A percentile compares a stretch with the other conserved stretches of the same genome.
These are phyloP conservation scores for Fusarium musae DNA, from an alignment of 2,329 filamentous ascomycete genomes.

Conservation along the genomic window DNA sequence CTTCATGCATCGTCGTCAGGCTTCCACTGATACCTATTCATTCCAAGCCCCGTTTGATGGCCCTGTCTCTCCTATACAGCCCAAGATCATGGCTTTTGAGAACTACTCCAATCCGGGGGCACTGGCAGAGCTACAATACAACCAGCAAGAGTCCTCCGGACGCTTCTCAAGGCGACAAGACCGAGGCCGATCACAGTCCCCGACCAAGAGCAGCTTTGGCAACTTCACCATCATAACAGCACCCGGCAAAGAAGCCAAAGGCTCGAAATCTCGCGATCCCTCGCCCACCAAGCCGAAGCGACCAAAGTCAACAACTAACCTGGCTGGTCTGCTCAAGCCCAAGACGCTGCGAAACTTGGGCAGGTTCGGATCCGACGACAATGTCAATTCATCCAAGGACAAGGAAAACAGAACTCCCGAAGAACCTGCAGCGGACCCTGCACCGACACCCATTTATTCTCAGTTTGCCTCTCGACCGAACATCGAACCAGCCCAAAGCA, in stretches of 20 bases:
- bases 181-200: slow-evolving; percentile 53
- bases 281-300: slow-evolving; percentile 76
- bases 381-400: slow-evolving; percentile 66
- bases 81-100: slow-evolving; percentile 48
- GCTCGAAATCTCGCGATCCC: slow-evolving; percentile 56
- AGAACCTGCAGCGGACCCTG: slow-evolving; percentile 29
- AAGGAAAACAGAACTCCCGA: slow-evolving; percentile 83
- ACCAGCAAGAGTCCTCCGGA: slow-evolving; percentile 58
- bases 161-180: slow-evolving; percentile 54
- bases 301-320: slow-evolving; percentile 83
- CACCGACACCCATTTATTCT: slow-evolving; percentile 79
- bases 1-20: slow-evolving; percentile 62
- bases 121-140: slow-evolving; percentile 67
- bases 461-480: slow-evolving; percentile 66
- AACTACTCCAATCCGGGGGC: slow-evolving; percentile 56
- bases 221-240: slow-evolving; percentile 58
- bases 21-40: slow-evolving; percentile 55
- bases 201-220: slow-evolving; percentile 56
- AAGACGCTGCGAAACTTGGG: slow-evolving; percentile 78
- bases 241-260: slow-evolving; percentile 52
- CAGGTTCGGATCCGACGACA: slow-evolving; percentile 63
- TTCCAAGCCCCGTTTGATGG: slow-evolving; percentile 42
- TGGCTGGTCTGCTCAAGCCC: slow-evolving; percentile 80
- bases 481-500: slow-evolving; percentile 32
- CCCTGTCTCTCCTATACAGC: slow-evolving; percentile 42